phyloP scores from a whole-genome alignment of 768 basidiomycete species.

The Lepiota brunneoincarnata region DNA sequence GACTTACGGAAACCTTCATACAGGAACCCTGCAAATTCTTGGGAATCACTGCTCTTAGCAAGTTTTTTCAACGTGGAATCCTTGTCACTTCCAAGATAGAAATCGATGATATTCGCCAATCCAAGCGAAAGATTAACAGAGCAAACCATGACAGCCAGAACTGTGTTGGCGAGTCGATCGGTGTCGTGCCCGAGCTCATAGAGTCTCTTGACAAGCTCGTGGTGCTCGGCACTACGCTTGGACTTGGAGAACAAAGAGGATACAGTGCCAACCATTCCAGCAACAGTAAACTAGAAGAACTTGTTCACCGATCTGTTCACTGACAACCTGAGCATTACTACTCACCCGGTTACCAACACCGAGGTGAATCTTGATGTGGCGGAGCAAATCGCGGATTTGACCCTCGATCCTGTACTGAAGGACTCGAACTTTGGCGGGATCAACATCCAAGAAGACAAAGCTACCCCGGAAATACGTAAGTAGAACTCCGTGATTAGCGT shows the following conservation, averaged over 20 bases:
- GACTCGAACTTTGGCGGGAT: constrained; percentile 55
- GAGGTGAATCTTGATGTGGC: constrained; percentile 54
- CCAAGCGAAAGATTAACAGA: constrained; percentile 70
- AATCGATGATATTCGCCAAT: constrained; percentile 62
- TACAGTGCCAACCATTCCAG: constrained; percentile 43
- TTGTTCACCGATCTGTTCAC: not conserved
- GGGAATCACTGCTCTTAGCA: constrained; percentile 27
- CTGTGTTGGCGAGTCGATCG: constrained; percentile 64
- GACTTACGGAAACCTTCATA: constrained; percentile 69
- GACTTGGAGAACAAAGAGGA: constrained; percentile 43
- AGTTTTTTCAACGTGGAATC: constrained; percentile 33
- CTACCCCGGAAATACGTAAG: constrained; percentile 33
- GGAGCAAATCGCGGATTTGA: constrained; percentile 51
- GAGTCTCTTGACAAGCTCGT: constrained; percentile 56
- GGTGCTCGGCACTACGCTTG: constrained; percentile 40
- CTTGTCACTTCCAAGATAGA: constrained; percentile 55
- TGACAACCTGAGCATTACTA: not conserved
- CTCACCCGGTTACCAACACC: constrained; percentile 41
- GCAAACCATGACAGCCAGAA: constrained; percentile 70
- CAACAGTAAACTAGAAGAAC: constrained; percentile 29
- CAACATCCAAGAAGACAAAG: constrained; percentile 74
- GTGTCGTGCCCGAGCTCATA: constrained; percentile 51
- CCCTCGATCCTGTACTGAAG: constrained; percentile 47
- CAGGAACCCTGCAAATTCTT: constrained; percentile 53
- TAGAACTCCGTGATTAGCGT: not conserved